These are phyloP conservation scores for Pelargonium citronellum DNA, from an alignment of 441 rosid species.

Conservation along the genomic window DNA sequence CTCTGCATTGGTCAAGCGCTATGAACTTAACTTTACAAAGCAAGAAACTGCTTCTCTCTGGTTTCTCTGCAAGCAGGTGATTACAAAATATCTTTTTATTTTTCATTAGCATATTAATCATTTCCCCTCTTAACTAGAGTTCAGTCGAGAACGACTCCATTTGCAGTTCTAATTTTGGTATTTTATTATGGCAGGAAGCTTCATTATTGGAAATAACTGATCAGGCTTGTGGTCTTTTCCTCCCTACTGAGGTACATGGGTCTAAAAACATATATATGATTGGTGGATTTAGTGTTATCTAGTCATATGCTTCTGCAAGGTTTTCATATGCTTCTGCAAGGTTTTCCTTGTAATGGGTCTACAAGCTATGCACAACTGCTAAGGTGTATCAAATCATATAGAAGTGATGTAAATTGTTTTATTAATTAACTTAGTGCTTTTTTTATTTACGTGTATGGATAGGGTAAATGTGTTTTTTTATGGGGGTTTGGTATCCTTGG, in stretches of 20 bases:
- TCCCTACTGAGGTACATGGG: slow-evolving; percentile 55
- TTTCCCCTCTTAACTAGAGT: slow-evolving; percentile 3
- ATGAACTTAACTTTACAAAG: slow-evolving; percentile 54
- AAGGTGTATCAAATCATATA: neutral
- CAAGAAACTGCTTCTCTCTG: slow-evolving; percentile 78
- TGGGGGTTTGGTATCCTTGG: neutral
- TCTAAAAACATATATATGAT: neutral
- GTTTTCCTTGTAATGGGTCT: neutral
- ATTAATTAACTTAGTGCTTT: neutral
- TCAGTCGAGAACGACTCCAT: neutral
- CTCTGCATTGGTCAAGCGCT: slow-evolving; percentile 46
- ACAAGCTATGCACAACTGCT: neutral
- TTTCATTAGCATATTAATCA: neutral
- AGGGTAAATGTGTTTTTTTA: neutral
- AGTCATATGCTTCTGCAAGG: neutral
- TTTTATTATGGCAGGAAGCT: slow-evolving; percentile 60
- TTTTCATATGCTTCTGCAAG: neutral
- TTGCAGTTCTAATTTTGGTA: neutral
- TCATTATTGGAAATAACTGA: slow-evolving; percentile 73
- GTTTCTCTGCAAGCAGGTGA: slow-evolving; percentile 93
- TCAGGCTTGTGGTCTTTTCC: slow-evolving; percentile 86
- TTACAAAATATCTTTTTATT: slow-evolving; percentile 15
- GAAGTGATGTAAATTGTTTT: neutral
- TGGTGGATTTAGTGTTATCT: slow-evolving; percentile 1
- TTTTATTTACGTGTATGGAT: neutral